Evolutionary conservation across 192 early-diverging fungal species (phyloP), one percentile per base, ranked within the genome.

Genomic region (Kickxella alabastrina): DNA sequence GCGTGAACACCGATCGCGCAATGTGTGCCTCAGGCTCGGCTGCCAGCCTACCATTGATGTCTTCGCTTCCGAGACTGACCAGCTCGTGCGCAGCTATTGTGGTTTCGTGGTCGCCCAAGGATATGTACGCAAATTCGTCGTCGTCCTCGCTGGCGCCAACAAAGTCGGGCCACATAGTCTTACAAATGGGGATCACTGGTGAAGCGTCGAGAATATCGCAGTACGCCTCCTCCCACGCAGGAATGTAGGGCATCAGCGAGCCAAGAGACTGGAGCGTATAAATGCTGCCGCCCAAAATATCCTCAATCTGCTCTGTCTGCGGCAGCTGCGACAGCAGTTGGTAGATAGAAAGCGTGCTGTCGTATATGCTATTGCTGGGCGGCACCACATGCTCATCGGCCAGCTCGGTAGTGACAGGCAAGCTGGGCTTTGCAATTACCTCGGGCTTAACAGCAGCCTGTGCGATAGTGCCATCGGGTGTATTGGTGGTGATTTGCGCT

Each of bases 111-210:
- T 29, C 10, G 27, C 42, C 6, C 19, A 27, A 15, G 18, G 14
- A 10, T 27, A 18, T 15, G 14, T 25, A 50, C 21, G 19, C 26
- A n/a, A 27, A 25, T 15, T 59, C 46, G 25, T 43, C 45, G 0
- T 43, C 40, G 18, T 52, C 50, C 9, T 25, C 49, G 3, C 42
- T 39, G 29, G 45, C 68, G 32, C 14, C 32, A 27, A 28, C 50
- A 53, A 61, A 61, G 44, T 65, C 62, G 4, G 62, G 48, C 71
- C 71, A 74, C 71, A 74, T 74, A 10, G 71, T 62, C 38, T 62
- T 74, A 50, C 71, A 74, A 13, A 74, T 74, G 2, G 71, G 71
- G 10, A 67, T 59, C 12, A 74, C 68, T 6, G 68, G 68, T 4
- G 62, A 72, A 22, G 57, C 57, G 23, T 72, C 68, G 4, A 72